Percentiles rank a stretch among this genome's conserved stretches.
These are phyloP conservation scores for Vigna hirtella DNA, from an alignment of 306 rosid genomes.

Conservation along the genomic window DNA sequence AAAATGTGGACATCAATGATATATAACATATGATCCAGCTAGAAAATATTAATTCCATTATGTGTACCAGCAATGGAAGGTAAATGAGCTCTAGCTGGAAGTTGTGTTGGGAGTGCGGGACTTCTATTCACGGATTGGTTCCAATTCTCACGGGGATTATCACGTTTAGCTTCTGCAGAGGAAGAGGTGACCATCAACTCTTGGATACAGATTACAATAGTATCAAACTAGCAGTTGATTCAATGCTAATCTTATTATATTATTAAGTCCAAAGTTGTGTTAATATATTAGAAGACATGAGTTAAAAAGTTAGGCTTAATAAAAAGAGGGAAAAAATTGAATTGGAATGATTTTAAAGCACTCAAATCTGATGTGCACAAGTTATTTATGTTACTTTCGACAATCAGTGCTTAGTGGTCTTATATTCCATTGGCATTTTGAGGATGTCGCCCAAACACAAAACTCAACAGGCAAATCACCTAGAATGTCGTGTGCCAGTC, in stretches of 20 bases:
- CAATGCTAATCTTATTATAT: slow-evolving; percentile 9
- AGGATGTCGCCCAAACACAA: slow-evolving; percentile 31
- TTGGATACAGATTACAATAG: slow-evolving; percentile 34
- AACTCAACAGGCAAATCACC: slow-evolving; percentile 62
- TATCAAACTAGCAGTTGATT: neutral
- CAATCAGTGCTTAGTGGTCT: slow-evolving; percentile 23
- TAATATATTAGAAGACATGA: slow-evolving; percentile 6
- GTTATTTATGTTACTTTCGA: neutral
- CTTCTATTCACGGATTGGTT: slow-evolving; percentile 62
- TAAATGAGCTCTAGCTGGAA: slow-evolving; percentile 88
- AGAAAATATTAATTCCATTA: slow-evolving; percentile 15
- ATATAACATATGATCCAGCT: slow-evolving; percentile 15
- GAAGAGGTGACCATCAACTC: slow-evolving; percentile 33
- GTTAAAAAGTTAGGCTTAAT: slow-evolving; percentile 5
- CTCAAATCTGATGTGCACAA: slow-evolving; percentile 21
- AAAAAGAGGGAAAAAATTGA: slow-evolving; percentile 9
- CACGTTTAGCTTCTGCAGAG: slow-evolving; percentile 60
- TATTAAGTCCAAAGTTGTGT: slow-evolving; percentile 9
- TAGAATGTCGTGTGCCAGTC: slow-evolving; percentile 76
- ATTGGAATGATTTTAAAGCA: slow-evolving; percentile 20
- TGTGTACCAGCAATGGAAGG: slow-evolving; percentile 83
- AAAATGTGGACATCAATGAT: slow-evolving; percentile 13
- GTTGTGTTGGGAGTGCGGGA: slow-evolving; percentile 84
- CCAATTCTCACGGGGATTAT: slow-evolving; percentile 69
- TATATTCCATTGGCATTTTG: slow-evolving; percentile 11